Percentiles rank a stretch among this genome's conserved stretches.
Conservation (phyloP, 2,329 filamentous ascomycete genomes). For the Xylaria sp. region DNA sequence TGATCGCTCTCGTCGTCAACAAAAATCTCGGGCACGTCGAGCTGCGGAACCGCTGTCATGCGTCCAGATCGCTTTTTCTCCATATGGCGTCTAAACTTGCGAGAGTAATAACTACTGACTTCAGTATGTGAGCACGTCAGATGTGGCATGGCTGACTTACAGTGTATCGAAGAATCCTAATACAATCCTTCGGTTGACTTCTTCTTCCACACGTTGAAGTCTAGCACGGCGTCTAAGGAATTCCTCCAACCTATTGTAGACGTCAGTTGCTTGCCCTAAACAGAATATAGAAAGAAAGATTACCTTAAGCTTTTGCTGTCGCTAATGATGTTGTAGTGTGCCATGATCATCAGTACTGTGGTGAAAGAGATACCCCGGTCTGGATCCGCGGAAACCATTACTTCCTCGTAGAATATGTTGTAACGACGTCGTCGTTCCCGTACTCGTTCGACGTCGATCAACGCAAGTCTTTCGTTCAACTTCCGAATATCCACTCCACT, state of each 20-base stretch:
- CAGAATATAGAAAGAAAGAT: slow-evolving; percentile 44
- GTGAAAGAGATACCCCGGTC: slow-evolving; percentile 93
- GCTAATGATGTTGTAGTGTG: slow-evolving; percentile 98
- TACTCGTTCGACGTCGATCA: slow-evolving; percentile 80
- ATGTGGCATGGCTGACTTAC: slow-evolving; percentile 56
- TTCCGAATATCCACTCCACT: slow-evolving; percentile 77
- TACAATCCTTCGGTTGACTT: slow-evolving; percentile 88
- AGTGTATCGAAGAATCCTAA: slow-evolving; percentile 95
- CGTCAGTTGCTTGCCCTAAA: slow-evolving; percentile 6
- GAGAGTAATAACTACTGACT: slow-evolving; percentile 75
- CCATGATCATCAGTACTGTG: slow-evolving; percentile 90
- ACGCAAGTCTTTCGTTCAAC: slow-evolving; percentile 76
- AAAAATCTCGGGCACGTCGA: slow-evolving; percentile 88
- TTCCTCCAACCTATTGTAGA: slow-evolving; percentile 79
- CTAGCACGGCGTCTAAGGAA: slow-evolving; percentile 90
- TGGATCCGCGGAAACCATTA: slow-evolving; percentile 90
- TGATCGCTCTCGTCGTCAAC: slow-evolving; percentile 79
- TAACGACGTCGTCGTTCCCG: slow-evolving; percentile 80
- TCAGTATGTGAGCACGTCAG: slow-evolving; percentile 33
- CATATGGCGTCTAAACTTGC: slow-evolving; percentile 80
- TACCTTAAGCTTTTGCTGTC: slow-evolving; percentile 94
- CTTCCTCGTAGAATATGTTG: slow-evolving; percentile 97
- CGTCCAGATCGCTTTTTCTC: slow-evolving; percentile 78
- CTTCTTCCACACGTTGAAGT: slow-evolving; percentile 93
- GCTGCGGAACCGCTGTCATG: slow-evolving; percentile 80